Conservation (phyloP, 805 yeast species). For the Metschnikowia gelsemii region DNA sequence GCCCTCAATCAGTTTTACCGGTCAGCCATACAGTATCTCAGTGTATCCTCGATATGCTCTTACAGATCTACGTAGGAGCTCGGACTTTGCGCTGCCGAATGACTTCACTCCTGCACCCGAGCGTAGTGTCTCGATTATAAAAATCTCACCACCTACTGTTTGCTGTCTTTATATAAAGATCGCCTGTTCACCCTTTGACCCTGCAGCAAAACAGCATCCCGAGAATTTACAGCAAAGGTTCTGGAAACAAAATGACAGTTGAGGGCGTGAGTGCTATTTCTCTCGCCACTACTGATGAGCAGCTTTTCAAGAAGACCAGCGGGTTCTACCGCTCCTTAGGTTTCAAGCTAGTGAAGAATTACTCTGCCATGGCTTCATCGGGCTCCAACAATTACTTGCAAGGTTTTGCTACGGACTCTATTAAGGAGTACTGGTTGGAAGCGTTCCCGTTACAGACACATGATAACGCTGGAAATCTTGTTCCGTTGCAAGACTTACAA, state of each 20-base stretch:
- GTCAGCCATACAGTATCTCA: conserved; percentile 1
- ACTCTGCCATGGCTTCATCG: conserved; percentile 47
- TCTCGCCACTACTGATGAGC: conserved; percentile 53
- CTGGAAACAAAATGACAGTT: conserved; percentile 13
- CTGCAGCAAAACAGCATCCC: not conserved
- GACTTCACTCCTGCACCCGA: conserved; percentile 9
- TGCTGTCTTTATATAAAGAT: conserved; percentile 5
- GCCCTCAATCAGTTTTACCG: not conserved
- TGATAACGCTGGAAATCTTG: conserved; percentile 33
- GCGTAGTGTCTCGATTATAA: conserved; percentile 7
- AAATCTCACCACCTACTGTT: conserved; percentile 3
- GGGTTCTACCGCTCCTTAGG: conserved; percentile 63
- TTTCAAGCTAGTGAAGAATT: conserved; percentile 58
- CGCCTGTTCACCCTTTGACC: not conserved
- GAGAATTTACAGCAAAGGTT: not conserved
- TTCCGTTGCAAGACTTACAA: conserved; percentile 43
- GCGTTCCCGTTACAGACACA: conserved; percentile 52
- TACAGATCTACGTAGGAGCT: conserved; percentile 6
- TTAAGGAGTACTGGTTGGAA: conserved; percentile 72
- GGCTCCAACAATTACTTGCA: conserved; percentile 27
- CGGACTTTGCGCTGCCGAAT: conserved; percentile 22
- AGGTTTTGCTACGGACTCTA: conserved; percentile 65
- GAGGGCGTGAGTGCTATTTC: conserved; percentile 56
- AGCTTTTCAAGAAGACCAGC: conserved; percentile 46
- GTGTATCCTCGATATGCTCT: conserved; percentile 5